Evolutionary conservation across 2,329 filamentous ascomycete species (phyloP), one percentile per base, ranked within the genome.

Genomic region (Exutisphaerella laricina): DNA sequence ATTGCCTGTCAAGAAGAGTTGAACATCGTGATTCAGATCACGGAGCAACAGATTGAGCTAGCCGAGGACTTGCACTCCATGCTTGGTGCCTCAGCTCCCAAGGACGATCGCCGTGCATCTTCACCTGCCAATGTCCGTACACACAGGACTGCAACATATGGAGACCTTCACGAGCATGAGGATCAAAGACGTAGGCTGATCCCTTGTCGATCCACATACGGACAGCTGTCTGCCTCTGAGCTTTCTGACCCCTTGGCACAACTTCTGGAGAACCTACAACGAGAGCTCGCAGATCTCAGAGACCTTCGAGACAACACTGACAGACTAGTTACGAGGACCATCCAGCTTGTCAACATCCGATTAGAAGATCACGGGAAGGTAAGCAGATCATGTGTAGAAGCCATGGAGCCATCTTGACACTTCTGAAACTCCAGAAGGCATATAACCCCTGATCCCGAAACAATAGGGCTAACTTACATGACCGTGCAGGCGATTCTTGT

Each of bases 361-460:
- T 59, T 70, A 3, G 68, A 70, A 55, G 67, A 69, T 41, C 65
- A 70, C 38, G 66, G 67, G 4, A 67, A 68, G 54, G 66, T 66
- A 0, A 69, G n/a, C n/a, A n/a, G n/a, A n/a, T n/a, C n/a, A n/a
- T n/a, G n/a, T n/a, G n/a, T n/a, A n/a, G n/a, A n/a, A n/a, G n/a
- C n/a, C n/a, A n/a, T n/a, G n/a, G n/a, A n/a, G n/a, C n/a, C n/a
- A n/a, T n/a, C n/a, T n/a, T n/a, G n/a, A n/a, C n/a, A n/a, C n/a
- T n/a, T n/a, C n/a, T n/a, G n/a, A n/a, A n/a, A n/a, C n/a, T n/a
- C n/a, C n/a, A n/a, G n/a, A n/a, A n/a, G n/a, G n/a, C n/a, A n/a
- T n/a, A n/a, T n/a, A n/a, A n/a, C n/a, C n/a, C n/a, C n/a, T n/a
- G n/a, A n/a, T n/a, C n/a, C n/a, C n/a, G n/a, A n/a, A n/a, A n/a